Conservation (phyloP, 31 red algal species). For the Porphyra umbilicalis region DNA sequence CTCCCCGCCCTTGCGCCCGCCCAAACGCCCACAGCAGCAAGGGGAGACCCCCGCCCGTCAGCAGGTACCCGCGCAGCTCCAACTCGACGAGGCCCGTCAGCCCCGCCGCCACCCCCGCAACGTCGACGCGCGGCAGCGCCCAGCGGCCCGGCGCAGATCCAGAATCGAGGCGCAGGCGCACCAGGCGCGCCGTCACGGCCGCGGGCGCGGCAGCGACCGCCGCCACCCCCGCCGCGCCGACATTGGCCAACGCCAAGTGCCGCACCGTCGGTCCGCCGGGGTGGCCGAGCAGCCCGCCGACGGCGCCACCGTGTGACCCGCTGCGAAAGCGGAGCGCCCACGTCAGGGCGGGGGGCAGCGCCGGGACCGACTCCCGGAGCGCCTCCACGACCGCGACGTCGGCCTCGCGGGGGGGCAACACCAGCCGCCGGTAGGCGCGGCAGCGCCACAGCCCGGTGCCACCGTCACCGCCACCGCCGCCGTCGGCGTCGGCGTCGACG, state of each 20-base stretch:
- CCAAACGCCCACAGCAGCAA: not conserved
- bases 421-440: not conserved
- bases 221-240: not conserved
- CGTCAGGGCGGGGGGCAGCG: not conserved
- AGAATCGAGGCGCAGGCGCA: not conserved
- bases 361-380: not conserved
- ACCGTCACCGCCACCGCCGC: not conserved
- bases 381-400: not conserved
- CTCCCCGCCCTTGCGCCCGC: not conserved
- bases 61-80: not conserved
- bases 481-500: too few species aligned
- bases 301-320: not conserved
- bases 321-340: not conserved
- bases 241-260: not conserved
- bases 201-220: not conserved
- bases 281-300: not conserved
- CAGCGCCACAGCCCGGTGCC: not conserved
- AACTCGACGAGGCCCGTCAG: not conserved
- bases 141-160: not conserved
- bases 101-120: not conserved
- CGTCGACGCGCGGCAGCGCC: not conserved
- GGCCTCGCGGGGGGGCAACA: not conserved
- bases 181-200: not conserved
- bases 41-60: not conserved
- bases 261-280: not conserved